Conservation (phyloP, 2,329 filamentous ascomycete genomes). For the Lachnellula occidentalis region DNA sequence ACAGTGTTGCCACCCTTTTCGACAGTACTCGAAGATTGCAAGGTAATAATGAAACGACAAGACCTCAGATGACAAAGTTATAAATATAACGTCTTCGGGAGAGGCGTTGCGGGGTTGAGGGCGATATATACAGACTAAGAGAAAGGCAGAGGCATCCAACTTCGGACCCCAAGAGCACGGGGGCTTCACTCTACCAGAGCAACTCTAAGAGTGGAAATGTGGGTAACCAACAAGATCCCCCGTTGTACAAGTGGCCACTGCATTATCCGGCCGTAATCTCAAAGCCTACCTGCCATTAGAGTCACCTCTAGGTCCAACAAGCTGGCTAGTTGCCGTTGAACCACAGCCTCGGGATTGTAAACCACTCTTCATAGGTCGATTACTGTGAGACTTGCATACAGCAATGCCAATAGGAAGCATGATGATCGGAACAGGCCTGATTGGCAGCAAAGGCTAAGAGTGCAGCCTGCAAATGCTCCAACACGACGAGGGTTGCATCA, state of each 20-base stretch:
- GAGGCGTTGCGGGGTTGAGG: not conserved
- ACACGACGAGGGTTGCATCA: not conserved
- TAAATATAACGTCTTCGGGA: not conserved
- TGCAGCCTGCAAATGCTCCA: not conserved
- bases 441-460: not conserved
- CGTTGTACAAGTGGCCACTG: not conserved
- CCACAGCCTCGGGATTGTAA: slow-evolving; percentile 6
- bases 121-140: slow-evolving; percentile 1
- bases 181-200: not conserved
- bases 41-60: not conserved
- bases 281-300: slow-evolving; percentile 3
- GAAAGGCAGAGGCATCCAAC: not conserved
- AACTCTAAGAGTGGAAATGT: not conserved
- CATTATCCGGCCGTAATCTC: not conserved
- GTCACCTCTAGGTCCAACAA: not conserved
- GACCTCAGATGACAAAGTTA: not conserved
- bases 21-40: not conserved
- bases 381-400: not conserved
- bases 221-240: not conserved
- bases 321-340: not conserved
- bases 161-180: not conserved
- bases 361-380: no score
- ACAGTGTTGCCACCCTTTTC: not conserved
- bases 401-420: not conserved
- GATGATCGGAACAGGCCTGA: not conserved